Conservation (phyloP, 768 basidiomycete genomes). For the Podaxis sp. region DNA sequence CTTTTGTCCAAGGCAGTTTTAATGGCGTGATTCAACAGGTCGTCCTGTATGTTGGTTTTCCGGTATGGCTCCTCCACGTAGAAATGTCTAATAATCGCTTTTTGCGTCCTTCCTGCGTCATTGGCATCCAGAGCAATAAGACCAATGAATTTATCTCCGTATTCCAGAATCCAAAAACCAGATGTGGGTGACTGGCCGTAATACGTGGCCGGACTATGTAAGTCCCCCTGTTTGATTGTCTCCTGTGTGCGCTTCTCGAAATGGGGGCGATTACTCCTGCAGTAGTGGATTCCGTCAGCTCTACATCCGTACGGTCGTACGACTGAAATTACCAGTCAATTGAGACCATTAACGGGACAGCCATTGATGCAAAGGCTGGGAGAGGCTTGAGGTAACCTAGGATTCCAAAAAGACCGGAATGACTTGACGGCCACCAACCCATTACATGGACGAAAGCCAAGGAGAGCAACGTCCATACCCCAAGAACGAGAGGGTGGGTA, state of each 20-base stretch:
- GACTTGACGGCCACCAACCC: constrained; percentile 64
- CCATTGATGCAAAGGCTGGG: constrained; percentile 65
- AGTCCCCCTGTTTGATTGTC: constrained; percentile 55
- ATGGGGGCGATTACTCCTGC: constrained; percentile 68
- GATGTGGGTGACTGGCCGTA: constrained; percentile 64
- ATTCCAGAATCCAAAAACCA: constrained; percentile 71
- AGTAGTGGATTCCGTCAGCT: neutral
- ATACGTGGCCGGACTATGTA: constrained; percentile 48
- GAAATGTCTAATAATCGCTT: constrained; percentile 74
- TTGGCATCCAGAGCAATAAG: constrained; percentile 72
- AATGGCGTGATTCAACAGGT: constrained; percentile 62
- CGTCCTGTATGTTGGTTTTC: constrained; percentile 54
- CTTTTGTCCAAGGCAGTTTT: constrained; percentile 53
- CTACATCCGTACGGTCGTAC: neutral
- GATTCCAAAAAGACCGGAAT: constrained; percentile 36
- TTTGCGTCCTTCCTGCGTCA: constrained; percentile 37
- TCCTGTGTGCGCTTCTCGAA: constrained; percentile 58
- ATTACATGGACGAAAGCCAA: constrained; percentile 57
- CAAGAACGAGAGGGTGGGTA: constrained; percentile 56
- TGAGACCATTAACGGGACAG: constrained; percentile 62
- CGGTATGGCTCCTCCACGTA: constrained; percentile 69
- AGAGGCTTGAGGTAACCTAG: constrained; percentile 52
- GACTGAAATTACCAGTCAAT: constrained; percentile 61
- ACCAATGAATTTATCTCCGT: constrained; percentile 57
- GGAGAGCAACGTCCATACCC: constrained; percentile 61